Conservation (phyloP, 1,139 yeast genomes). For the Sugiyamaella pinicola region DNA sequence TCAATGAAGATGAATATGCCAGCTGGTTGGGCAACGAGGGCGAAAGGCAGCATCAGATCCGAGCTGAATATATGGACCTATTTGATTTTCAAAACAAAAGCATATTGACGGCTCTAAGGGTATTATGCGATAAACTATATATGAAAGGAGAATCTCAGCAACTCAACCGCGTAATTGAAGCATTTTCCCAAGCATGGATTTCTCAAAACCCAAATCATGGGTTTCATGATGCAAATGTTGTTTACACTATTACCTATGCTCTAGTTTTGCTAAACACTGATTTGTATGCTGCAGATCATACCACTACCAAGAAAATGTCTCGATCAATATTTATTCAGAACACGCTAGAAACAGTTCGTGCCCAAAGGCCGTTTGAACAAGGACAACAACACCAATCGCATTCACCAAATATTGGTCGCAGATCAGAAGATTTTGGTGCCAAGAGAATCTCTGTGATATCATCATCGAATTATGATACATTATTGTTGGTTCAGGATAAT, state of each 20-base stretch:
- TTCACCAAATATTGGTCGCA: conserved; percentile 14
- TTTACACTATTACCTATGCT: conserved; percentile 73
- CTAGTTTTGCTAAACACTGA: conserved; percentile 64
- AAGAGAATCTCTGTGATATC: conserved; percentile 11
- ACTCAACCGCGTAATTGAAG: conserved; percentile 70
- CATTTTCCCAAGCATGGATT: conserved; percentile 69
- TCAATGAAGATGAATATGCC: conserved; percentile 38
- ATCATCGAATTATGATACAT: conserved; percentile 24
- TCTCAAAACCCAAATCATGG: conserved; percentile 49
- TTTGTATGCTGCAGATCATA: conserved; percentile 42
- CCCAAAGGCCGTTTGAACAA: conserved; percentile 19
- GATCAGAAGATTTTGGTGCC: conserved; percentile 8
- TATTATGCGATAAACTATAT: conserved; percentile 64
- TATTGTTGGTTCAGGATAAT: conserved; percentile 32
- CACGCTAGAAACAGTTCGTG: conserved; percentile 35
- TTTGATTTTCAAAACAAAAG: conserved; percentile 38
- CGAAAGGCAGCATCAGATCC: conserved; percentile 26
- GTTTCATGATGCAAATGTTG: conserved; percentile 61
- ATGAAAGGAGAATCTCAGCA: conserved; percentile 83
- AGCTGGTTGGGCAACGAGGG: conserved; percentile 39
- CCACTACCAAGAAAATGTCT: conserved; percentile 43
- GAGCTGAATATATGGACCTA: conserved; percentile 38
- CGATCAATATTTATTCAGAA: conserved; percentile 37
- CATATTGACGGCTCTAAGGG: conserved; percentile 55
- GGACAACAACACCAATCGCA: conserved; percentile 4